Percentiles rank a stretch among this genome's conserved stretches.
Conservation (phyloP, 768 basidiomycete species). For the Russula virescens region DNA sequence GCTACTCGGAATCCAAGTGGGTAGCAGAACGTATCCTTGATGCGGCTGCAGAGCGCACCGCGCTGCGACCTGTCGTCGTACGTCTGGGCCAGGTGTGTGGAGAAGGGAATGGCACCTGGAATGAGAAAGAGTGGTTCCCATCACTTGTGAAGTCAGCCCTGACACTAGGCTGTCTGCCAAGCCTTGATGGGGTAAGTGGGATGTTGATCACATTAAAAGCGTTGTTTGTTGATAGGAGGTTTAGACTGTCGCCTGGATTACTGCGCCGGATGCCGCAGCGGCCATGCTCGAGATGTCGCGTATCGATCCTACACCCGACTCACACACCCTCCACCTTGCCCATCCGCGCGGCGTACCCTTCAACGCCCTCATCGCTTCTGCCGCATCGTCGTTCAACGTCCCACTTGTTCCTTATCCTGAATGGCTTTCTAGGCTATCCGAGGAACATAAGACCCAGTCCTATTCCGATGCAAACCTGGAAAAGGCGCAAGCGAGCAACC, state of each 20-base stretch:
- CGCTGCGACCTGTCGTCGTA: slow-evolving; percentile 20
- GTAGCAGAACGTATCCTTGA: slow-evolving; percentile 26
- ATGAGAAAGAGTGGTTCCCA: slow-evolving; percentile 29
- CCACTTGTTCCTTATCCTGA: slow-evolving; percentile 26
- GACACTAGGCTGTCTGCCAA: slow-evolving; percentile 24
- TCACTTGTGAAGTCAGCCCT: slow-evolving; percentile 24
- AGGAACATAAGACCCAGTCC: slow-evolving; percentile 7
- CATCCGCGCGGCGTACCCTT: slow-evolving; percentile 27
- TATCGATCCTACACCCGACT: slow-evolving; percentile 11
- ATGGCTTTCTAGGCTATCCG: slow-evolving; percentile 26
- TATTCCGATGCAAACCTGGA: slow-evolving; percentile 14
- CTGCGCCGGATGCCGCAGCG: slow-evolving; percentile 26
- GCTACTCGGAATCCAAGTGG: slow-evolving; percentile 29
- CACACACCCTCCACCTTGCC: slow-evolving; percentile 23
- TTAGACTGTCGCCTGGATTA: slow-evolving; percentile 28
- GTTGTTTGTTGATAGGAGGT: not conserved
- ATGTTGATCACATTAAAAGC: not conserved
- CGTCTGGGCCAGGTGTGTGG: slow-evolving; percentile 30
- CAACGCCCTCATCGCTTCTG: slow-evolving; percentile 20
- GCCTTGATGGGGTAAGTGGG: slow-evolving; percentile 22
- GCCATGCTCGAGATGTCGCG: slow-evolving; percentile 28
- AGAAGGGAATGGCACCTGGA: slow-evolving; percentile 29
- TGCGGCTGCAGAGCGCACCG: slow-evolving; percentile 22
- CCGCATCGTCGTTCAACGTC: slow-evolving; percentile 23
- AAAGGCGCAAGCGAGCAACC: slow-evolving; percentile 18